These are phyloP conservation scores for Epichloe festucae DNA, from an alignment of 2,329 filamentous ascomycete species.

Conservation along the genomic window DNA sequence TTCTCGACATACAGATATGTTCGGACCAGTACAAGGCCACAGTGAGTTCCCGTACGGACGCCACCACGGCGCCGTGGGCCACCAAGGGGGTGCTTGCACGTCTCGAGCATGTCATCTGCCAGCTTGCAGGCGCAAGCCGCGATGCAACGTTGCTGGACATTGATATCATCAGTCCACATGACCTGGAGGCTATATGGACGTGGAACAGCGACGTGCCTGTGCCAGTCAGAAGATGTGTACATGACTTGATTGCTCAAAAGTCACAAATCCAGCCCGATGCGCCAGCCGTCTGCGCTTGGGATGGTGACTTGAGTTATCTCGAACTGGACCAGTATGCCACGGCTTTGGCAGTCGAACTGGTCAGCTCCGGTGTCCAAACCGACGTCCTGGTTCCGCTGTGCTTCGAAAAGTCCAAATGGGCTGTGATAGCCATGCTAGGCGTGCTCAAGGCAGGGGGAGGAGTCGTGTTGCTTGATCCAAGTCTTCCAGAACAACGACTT, in stretches of 20 bases:
- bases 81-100: neutral
- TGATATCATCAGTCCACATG: constrained; percentile 4
- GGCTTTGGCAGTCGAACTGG: constrained; percentile 26
- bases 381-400: constrained; percentile 30
- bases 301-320: constrained; percentile 32
- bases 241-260: constrained; percentile 30
- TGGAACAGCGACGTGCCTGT: constrained; percentile 32
- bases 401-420: constrained; percentile 36
- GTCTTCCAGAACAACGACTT: constrained; percentile 31
- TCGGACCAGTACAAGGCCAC: neutral
- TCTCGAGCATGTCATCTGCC: neutral
- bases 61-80: neutral
- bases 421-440: constrained; percentile 30
- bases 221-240: constrained; percentile 29
- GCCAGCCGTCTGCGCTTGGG: constrained; percentile 36
- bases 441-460: constrained; percentile 36
- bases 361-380: constrained; percentile 18
- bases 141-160: neutral
- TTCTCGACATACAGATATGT: neutral
- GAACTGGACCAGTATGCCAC: constrained; percentile 31
- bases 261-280: constrained; percentile 23
- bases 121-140: neutral
- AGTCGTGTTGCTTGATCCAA: constrained; percentile 34
- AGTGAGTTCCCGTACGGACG: neutral
- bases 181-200: constrained; percentile 31